Conservation (phyloP, 2,329 filamentous ascomycete genomes). For the Epichloe gansuensis region DNA sequence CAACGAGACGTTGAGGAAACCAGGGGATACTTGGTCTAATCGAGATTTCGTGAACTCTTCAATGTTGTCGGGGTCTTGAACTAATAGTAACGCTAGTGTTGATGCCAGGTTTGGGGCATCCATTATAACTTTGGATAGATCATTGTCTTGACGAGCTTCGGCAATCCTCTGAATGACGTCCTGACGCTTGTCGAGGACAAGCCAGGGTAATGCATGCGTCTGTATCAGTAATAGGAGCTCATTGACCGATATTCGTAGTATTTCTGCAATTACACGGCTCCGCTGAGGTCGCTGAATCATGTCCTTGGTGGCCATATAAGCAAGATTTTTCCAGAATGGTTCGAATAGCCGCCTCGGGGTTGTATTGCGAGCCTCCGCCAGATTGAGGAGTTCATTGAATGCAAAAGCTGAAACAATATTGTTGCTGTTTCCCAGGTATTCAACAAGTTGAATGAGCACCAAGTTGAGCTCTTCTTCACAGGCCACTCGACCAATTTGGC, state of each 20-base stretch:
- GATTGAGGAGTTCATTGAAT: slow-evolving; percentile 66
- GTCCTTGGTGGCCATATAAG: slow-evolving; percentile 72
- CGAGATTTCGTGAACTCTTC: slow-evolving; percentile 58
- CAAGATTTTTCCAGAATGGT: slow-evolving; percentile 81
- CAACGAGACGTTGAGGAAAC: slow-evolving; percentile 56
- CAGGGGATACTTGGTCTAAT: slow-evolving; percentile 54
- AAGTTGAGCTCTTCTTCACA: slow-evolving; percentile 77
- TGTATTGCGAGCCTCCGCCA: slow-evolving; percentile 53
- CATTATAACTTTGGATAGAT: slow-evolving; percentile 44
- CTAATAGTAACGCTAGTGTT: slow-evolving; percentile 46
- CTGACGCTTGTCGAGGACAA: slow-evolving; percentile 65
- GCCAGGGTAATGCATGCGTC: slow-evolving; percentile 69
- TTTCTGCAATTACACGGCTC: slow-evolving; percentile 64
- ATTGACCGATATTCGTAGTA: slow-evolving; percentile 63
- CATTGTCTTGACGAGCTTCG: slow-evolving; percentile 57
- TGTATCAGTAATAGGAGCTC: slow-evolving; percentile 69
- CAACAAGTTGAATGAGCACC: slow-evolving; percentile 69
- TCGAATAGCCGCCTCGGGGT: slow-evolving; percentile 60
- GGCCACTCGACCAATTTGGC: slow-evolving; percentile 66
- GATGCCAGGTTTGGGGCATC: slow-evolving; percentile 44
- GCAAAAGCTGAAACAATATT: slow-evolving; percentile 68
- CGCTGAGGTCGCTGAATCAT: slow-evolving; percentile 71
- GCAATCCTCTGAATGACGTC: slow-evolving; percentile 76
- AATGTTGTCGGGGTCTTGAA: slow-evolving; percentile 42
- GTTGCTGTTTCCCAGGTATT: slow-evolving; percentile 78